Evolutionary conservation across 1,139 yeast species (phyloP).

Genomic region (Sugiyamaella castrensis): DNA sequence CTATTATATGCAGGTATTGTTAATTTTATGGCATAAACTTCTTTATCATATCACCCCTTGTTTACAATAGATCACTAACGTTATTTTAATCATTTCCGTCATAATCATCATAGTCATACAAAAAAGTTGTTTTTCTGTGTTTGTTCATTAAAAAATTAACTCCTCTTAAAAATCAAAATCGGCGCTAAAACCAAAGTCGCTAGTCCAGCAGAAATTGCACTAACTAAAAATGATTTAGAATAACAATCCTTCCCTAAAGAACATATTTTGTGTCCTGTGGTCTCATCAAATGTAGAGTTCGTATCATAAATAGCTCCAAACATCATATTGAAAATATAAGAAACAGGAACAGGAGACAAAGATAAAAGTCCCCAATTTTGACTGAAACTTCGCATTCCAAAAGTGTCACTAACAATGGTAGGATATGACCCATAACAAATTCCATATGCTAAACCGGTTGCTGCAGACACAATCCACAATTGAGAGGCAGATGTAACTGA

Average conservation of each 20-base stretch:
- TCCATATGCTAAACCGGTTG: constrained; percentile 78
- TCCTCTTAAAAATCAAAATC: constrained; percentile 2
- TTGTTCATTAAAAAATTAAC: not conserved
- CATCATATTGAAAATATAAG: constrained; percentile 40
- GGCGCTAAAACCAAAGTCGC: constrained; percentile 6
- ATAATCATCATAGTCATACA: no score
- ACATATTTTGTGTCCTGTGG: constrained; percentile 25
- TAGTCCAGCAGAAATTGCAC: constrained; percentile 22
- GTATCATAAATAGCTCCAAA: constrained; percentile 40
- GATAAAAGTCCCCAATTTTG: constrained; percentile 75
- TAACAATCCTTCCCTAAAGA: constrained; percentile 26
- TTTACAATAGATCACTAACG: no score
- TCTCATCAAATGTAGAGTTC: constrained; percentile 26
- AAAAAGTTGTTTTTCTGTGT: no score
- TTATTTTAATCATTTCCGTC: no score
- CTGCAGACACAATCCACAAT: constrained; percentile 52
- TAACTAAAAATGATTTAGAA: constrained; percentile 24
- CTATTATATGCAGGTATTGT: no score
- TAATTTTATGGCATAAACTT: no score
- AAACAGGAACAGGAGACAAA: constrained; percentile 39
- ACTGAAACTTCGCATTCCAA: constrained; percentile 69
- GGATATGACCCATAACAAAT: constrained; percentile 78
- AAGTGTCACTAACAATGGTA: constrained; percentile 70
- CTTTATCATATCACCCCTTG: no score
- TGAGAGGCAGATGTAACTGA: constrained; percentile 38